Base-by-base conservation (phyloP, 2,329 filamentous ascomycete species). In the Daldinia eschscholtzii region DNA sequence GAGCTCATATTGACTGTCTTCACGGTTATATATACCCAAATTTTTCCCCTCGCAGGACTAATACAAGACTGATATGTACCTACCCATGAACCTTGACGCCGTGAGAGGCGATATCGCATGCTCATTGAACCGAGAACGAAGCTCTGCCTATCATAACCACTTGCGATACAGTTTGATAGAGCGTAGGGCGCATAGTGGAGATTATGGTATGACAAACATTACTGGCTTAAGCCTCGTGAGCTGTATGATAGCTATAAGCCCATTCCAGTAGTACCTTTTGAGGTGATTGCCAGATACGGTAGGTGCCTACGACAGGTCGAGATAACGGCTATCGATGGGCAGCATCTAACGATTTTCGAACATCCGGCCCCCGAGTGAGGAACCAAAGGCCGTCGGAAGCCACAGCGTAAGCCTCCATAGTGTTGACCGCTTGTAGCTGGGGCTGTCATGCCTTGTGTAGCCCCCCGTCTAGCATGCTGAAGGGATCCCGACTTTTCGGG, bases 211-310 rank as follows among this genome's bases (percentile, higher is more conserved):
- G 57, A 26, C 48, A 44, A 35, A 42, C 12, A 10, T 67, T 23
- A 46, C 63, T 66, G 65, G 63, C 39, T 28, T 28, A 59, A 48
- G 44, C 9, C 52, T 68, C 46, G 60, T 63, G 48, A 46, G 61
- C 39, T 37, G 37, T 33, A 26, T 18, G 44, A 26, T 62, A 50
- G 35, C 39, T 53, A 61, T 57, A 69, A 56, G 63, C 44, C 39
- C 58, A 57, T 46, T 53, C 37, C 3, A 57, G 61, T 71, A 61
- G 61, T 44, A 64, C 65, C 46, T 37, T 57, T 56, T 48, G 28
- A 69, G 58, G 42, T 55, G 30, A 61, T 58, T 67, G 33, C 67
- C 64, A 18, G 59, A 70, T 63, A 37, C 15, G 67, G 70, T 67
- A 70, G 70, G 70, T 71, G 64, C 13, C 52, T 67, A 60, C 33